Base-by-base conservation (phyloP, 2,329 filamentous ascomycete genomes). In the Paradendryphiella salina region DNA sequence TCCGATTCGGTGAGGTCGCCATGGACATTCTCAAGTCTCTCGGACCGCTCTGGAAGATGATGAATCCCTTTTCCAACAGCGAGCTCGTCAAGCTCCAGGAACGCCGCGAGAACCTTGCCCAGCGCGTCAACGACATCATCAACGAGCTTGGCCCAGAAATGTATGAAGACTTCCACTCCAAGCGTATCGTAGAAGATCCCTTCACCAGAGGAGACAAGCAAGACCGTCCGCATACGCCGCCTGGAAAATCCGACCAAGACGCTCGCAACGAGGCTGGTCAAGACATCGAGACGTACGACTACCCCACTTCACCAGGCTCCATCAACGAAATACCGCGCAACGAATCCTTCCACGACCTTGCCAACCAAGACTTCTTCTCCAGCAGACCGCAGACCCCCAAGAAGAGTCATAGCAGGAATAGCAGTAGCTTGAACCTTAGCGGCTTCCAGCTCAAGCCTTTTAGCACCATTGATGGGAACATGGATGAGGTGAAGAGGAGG, bases 21-120 rank as follows among this genome's bases (percentile, higher is more conserved):
- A 96, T 99, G 91, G 94, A 99, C 69, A 96, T 99, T 48, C 79
- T 94, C 77, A 99, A 97, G 75, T 97, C 93, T 0, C 82, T 99
- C 13, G 85, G 90, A 8, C 94, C 94, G 5, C 82, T 99, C 8
- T 79, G 96, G 37, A 80, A 96, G 28, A 94, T 89, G 59, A 81
- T 97, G 65, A 88, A 88, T 64, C 94, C 94, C 1, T 85, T 85
- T 4, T 93, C 89, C 1, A 87, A 85, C 71, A 96, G 92, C 76
- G 90, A 88, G 50, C 84, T 99, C 40, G 83, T 89, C 56, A 87
- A 87, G 63, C 82, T 99, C 42, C 85, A 90, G 50, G 77, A 83
- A 59, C 81, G 84, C 54, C 85, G 94, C 45, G 86, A 83, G 20
- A 82, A 87, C 57, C 82, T 99, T 38, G 89, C 89, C 50, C 80